phyloP scores from a whole-genome alignment of 805 yeast species.

The Ogataea haglerorum region DNA sequence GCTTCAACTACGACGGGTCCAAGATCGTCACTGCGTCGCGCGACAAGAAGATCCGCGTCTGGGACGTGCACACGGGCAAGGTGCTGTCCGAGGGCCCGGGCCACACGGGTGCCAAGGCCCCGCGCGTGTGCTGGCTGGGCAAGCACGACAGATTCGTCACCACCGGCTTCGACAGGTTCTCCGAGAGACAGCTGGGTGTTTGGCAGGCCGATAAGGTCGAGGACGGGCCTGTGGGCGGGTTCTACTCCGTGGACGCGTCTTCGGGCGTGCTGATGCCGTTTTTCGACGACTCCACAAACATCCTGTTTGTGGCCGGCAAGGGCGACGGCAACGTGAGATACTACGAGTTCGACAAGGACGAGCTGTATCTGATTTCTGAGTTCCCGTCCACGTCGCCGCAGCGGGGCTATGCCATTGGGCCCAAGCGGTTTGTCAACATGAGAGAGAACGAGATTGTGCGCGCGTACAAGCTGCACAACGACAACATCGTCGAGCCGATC shows the following conservation, averaged over 20 bases:
- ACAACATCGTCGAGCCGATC: slow-evolving; percentile 80
- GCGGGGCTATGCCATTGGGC: slow-evolving; percentile 91
- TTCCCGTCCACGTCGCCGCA: slow-evolving; percentile 88
- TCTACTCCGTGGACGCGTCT: slow-evolving; percentile 79
- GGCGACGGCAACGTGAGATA: slow-evolving; percentile 98
- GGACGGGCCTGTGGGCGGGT: slow-evolving; percentile 87
- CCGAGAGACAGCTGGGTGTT: slow-evolving; percentile 92
- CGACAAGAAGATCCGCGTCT: slow-evolving; percentile 84
- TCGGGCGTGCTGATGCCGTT: slow-evolving; percentile 94
- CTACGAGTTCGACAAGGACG: slow-evolving; percentile 84
- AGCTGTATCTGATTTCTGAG: slow-evolving; percentile 80
- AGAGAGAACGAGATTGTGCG: slow-evolving; percentile 81
- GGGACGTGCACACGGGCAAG: slow-evolving; percentile 81
- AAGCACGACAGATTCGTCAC: slow-evolving; percentile 80
- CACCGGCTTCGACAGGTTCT: slow-evolving; percentile 88
- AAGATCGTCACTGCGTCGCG: slow-evolving; percentile 84
- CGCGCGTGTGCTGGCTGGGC: slow-evolving; percentile 90
- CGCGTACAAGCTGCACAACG: slow-evolving; percentile 85
- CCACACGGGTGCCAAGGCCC: slow-evolving; percentile 88
- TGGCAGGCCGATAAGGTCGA: slow-evolving; percentile 81
- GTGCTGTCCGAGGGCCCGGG: slow-evolving; percentile 81
- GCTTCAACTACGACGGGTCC: slow-evolving; percentile 88
- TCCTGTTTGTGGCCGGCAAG: slow-evolving; percentile 89
- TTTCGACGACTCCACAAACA: slow-evolving; percentile 75
- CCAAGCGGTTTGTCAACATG: slow-evolving; percentile 75